These are phyloP conservation scores for Catenaria anguillulae DNA, from an alignment of 371 early-diverging fungal species.

Conservation along the genomic window DNA sequence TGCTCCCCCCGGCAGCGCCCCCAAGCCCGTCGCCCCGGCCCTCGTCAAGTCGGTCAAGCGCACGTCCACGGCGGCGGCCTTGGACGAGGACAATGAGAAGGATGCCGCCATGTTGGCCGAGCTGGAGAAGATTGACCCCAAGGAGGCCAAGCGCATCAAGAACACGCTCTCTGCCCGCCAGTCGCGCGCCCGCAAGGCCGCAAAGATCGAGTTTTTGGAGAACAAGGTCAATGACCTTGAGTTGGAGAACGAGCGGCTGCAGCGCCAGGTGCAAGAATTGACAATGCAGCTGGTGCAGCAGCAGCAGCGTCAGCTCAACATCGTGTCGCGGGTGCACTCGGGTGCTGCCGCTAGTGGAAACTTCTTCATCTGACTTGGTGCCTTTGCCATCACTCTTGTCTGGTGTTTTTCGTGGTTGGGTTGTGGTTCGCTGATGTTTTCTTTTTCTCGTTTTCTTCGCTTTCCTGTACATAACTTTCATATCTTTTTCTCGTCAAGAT, in stretches of 20 bases:
- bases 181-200: conserved; percentile 6
- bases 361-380: too few species aligned
- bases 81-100: neutral
- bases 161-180: conserved; percentile 3
- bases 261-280: neutral
- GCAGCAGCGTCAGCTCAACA: neutral
- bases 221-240: neutral
- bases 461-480: too few species aligned
- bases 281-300: neutral
- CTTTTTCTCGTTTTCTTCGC: too few species aligned
- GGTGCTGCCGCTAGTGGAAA: too few species aligned
- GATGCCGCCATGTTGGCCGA: neutral
- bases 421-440: too few species aligned
- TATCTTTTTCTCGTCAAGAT: too few species aligned
- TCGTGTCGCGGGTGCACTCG: too few species aligned
- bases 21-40: too few species aligned
- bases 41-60: neutral
- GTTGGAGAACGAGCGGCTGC: neutral
- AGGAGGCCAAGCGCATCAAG: conserved; percentile 1
- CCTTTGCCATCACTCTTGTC: too few species aligned
- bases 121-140: neutral
- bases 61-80: neutral
- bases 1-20: neutral
- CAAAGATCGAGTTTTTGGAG: conserved; percentile 3
- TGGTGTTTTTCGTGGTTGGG: too few species aligned